A percentile compares a stretch with the other conserved stretches of the same genome.
Evolutionary conservation across 2,329 filamentous ascomycete genomes (phyloP).

Genomic region (Fusarium pseudoanthophilum): DNA sequence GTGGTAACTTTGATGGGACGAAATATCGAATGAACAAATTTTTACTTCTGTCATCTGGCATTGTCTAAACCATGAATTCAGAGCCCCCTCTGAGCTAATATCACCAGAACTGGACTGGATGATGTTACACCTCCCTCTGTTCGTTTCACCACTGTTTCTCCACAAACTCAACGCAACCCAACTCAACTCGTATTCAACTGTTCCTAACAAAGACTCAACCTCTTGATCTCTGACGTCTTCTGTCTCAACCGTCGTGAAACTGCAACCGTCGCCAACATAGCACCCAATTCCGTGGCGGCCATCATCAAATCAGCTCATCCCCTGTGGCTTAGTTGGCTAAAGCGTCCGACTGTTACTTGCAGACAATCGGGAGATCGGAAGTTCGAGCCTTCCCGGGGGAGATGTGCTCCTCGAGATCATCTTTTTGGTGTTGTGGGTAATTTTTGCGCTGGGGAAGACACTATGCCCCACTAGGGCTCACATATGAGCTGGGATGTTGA

Average conservation of each 20-base stretch:
- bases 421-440: slow-evolving; percentile 26
- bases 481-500: slow-evolving; percentile 6
- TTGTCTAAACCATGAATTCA: not conserved
- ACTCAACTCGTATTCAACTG: not conserved
- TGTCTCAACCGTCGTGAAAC: not conserved
- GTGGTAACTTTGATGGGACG: not conserved
- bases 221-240: not conserved
- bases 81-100: not conserved
- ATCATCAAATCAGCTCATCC: slow-evolving; percentile 33
- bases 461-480: slow-evolving; percentile 24
- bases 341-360: slow-evolving; percentile 41
- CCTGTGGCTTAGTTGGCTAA: slow-evolving; percentile 43
- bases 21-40: not conserved
- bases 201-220: not conserved
- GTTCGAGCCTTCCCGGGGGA: slow-evolving; percentile 47
- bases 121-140: not conserved
- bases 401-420: slow-evolving; percentile 12
- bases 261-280: not conserved
- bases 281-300: not conserved
- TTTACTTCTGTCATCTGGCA: not conserved
- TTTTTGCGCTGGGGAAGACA: slow-evolving; percentile 10
- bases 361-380: slow-evolving; percentile 47
- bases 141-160: not conserved
- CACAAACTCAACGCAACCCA: not conserved
- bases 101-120: too few relatives aligned